These are phyloP conservation scores for Lodderomyces parapsilosis DNA, from an alignment of 1,139 yeast genomes.

Conservation along the genomic window DNA sequence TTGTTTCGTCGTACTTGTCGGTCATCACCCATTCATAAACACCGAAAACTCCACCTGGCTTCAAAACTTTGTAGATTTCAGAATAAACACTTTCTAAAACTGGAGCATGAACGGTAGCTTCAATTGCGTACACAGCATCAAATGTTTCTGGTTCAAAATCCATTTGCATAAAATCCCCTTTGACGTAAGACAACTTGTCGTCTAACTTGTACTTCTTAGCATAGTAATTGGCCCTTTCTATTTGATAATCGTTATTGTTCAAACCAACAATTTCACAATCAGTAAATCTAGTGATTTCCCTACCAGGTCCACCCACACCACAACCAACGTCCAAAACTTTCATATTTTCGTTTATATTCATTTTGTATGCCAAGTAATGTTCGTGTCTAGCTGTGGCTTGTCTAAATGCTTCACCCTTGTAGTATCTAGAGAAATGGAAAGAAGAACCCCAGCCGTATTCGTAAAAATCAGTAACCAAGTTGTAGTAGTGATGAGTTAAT, in stretches of 20 bases:
- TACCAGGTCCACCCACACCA: slow-evolving; percentile 99
- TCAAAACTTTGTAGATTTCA: slow-evolving; percentile 91
- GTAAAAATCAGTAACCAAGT: slow-evolving; percentile 93
- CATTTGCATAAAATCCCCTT: slow-evolving; percentile 99
- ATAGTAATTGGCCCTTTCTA: slow-evolving; percentile 85
- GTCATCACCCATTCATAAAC: slow-evolving; percentile 99
- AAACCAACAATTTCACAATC: slow-evolving; percentile 85
- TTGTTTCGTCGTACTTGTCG: slow-evolving; percentile 82
- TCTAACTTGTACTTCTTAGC: slow-evolving; percentile 66
- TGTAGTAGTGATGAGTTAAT: slow-evolving; percentile 93
- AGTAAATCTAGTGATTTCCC: slow-evolving; percentile 91
- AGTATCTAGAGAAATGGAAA: slow-evolving; percentile 96
- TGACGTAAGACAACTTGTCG: slow-evolving; percentile 78
- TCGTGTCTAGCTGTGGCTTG: slow-evolving; percentile 98
- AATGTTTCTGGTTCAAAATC: slow-evolving; percentile 86
- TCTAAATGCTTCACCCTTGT: slow-evolving; percentile 87
- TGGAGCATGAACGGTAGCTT: slow-evolving; percentile 98
- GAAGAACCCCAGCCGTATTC: slow-evolving; percentile 99
- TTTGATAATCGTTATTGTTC: slow-evolving; percentile 96
- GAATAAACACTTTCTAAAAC: slow-evolving; percentile 93
- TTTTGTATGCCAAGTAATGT: slow-evolving; percentile 87
- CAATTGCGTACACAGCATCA: slow-evolving; percentile 97
- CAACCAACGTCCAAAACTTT: slow-evolving; percentile 97
- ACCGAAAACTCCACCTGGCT: slow-evolving; percentile 97
- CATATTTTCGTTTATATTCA: slow-evolving; percentile 76